Base-by-base conservation (phyloP, 345 rosid species). In the Kernera saxatilis region DNA sequence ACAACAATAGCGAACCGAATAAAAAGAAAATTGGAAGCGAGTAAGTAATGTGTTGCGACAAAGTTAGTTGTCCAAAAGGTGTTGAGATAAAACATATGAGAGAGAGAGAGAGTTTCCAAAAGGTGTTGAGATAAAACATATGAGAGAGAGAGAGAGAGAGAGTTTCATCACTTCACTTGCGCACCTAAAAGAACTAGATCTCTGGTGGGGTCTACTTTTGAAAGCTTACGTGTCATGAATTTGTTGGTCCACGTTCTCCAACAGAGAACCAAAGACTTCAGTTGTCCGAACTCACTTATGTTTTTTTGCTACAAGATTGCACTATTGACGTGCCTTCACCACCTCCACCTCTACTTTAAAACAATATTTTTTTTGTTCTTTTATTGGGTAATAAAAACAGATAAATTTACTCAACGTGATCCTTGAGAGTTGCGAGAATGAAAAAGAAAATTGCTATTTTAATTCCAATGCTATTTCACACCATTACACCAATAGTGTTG, bases 251-350 rank as follows among this genome's bases (percentile, higher is more conserved):
- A 79, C 87, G 80, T 53, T 6, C 40, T 59, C 48, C 58, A 66
- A 56, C 33, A 51, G 72, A 69, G 67, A 40, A 48, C 71, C 63
- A 36, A 67, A 74, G 81, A 77, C 65, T 52, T 35, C 50, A 65
- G 45, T 70, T 76, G 76, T 71, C 22, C 12, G 22, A 41, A 58
- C 61, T 57, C 59, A 6, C 14, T 26, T 18, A 15, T 37, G 27
- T 49, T 39, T 50, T 15, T 40, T 46, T 72, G 64, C 51, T 63
- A 48, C 13, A 41, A 57, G 68, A 66, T 71, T 33, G 45, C 57
- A 64, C 62, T 74, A 68, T 69, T 69, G 87, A 82, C 91, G 88
- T 81, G 88, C 81, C 6, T 77, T 63, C 73, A 69, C 84, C 48
- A 65, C 74, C 74, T 76, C 82, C 85, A 63, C 69, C 60, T 68